These are phyloP conservation scores for Trichophaea hybrida DNA, from an alignment of 2,329 filamentous ascomycete genomes.

Conservation along the genomic window DNA sequence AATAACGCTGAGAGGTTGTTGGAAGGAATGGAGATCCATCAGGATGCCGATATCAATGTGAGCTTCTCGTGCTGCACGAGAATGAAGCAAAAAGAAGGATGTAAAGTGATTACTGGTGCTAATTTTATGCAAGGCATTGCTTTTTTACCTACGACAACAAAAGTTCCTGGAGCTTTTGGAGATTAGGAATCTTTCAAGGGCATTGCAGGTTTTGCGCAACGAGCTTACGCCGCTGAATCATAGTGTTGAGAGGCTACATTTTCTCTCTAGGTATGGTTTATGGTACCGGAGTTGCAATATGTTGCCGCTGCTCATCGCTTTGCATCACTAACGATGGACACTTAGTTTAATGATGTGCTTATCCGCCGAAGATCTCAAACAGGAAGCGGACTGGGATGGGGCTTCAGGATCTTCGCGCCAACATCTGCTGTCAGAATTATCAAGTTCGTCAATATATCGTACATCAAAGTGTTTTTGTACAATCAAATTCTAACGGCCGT, in stretches of 20 bases:
- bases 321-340: constrained; percentile 2
- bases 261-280: constrained; percentile 51
- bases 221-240: constrained; percentile 78
- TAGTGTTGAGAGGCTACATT: constrained; percentile 62
- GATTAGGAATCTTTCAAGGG: constrained; percentile 53
- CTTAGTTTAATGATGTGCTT: constrained; percentile 74
- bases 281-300: background rate
- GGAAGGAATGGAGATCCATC: constrained; percentile 58
- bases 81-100: background rate
- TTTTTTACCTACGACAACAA: constrained; percentile 78
- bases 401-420: constrained; percentile 60
- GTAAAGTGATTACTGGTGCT: background rate
- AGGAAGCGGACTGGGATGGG: constrained; percentile 73
- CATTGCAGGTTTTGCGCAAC: constrained; percentile 67
- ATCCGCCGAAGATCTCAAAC: constrained; percentile 58
- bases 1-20: constrained; percentile 68
- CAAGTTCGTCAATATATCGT: constrained; percentile 44
- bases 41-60: constrained; percentile 57
- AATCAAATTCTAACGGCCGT: constrained; percentile 21
- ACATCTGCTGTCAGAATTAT: constrained; percentile 63
- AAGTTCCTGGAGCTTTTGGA: constrained; percentile 90
- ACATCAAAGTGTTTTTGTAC: background rate
- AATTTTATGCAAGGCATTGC: constrained; percentile 37
- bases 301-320: background rate
- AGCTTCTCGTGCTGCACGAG: constrained; percentile 30